Base-by-base conservation (phyloP, 1,284 basidiomycete genomes). In the Tilletia caries region DNA sequence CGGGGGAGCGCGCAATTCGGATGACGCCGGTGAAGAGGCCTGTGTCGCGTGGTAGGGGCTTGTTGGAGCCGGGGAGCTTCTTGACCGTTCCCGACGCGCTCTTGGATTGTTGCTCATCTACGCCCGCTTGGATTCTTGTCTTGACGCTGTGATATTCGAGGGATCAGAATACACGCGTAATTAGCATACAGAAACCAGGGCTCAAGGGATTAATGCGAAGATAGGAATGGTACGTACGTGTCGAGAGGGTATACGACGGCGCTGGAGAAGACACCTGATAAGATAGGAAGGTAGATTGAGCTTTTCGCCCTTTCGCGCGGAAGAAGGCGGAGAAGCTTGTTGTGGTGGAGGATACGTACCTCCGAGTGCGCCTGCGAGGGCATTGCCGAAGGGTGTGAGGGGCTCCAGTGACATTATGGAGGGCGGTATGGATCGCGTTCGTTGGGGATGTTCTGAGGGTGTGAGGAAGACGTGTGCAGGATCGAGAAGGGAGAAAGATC, bases 351-450 rank as follows among this genome's bases (percentile, higher is more conserved):
- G n/a, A 15, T 13, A 29, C 80, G 93, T 92, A 66, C 91, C 95
- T 67, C 95, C 94, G 64, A 98, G 87, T 3, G 96, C 96, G 10
- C 95, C 95, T 58, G 94, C 93, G 67, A 98, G 86, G 3, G 95
- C 95, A 78, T 92, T 90, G 8, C 91, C 94, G 78, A 98, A 91
- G 0, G 95, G 92, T 0, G 94, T 95, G 67, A 97, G 86, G 77
- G 90, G 86, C 68, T 84, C 76, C 69, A 76, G 60, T 44, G 70
- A 66, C 71, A 72, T 72, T 34, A 15, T 71, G 18, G n/a, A n/a
- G n/a, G n/a, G n/a, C n/a, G 2, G 18, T 66, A 44, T 44, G 18
- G 8, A 44, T 18, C 41, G 41, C 41, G 8, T 18, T 44, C 10
- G 41, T 44, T n/a, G n/a, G n/a, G n/a, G n/a, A n/a, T n/a, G n/a